Base-by-base conservation (phyloP, 495 filamentous ascomycete species). In the Talaromyces adpressus region DNA sequence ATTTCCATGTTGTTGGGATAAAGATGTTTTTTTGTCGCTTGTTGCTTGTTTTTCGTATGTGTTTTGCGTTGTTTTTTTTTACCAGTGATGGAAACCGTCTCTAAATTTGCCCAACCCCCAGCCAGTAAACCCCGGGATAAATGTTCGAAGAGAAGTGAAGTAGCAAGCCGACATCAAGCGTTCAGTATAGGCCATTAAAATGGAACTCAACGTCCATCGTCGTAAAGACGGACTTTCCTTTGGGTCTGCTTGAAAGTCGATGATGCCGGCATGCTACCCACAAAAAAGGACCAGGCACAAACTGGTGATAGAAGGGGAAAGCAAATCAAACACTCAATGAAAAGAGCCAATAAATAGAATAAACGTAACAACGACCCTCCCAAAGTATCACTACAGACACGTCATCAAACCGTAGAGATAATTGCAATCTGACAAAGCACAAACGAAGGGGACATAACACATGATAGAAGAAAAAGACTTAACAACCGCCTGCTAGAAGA, bases 401-500 rank as follows among this genome's bases (percentile, higher is more conserved):
- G 65, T 68, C 67, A 64, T 67, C 59, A 59, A 67, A 67, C 62
- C 39, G 36, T 64, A 51, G 56, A 45, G 36, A 62, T 39, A 58
- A 59, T 63, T 63, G 45, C 62, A 62, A 36, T 23, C 16, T 57
- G 41, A 32, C n/a, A 62, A 14, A 47, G 12, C 53, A 7, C 20
- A 45, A 61, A 45, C 22, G 11, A 30, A 22, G 39, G 22, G 63
- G 62, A 62, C 67, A 62, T 69, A 66, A 65, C 65, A 64, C 60
- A 68, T 65, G 51, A 58, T 62, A 66, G 59, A 64, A 25, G 49
- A 70, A 62, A 65, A 68, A 66, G 68, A 51, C 68, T 41, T 54
- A 56, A 54, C 18, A 70, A 75, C 77, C 73, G 78, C 76, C 78
- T 68, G 75, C 74, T 77, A 71, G 67, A 68, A 66, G 30, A 39